These are phyloP conservation scores for Acmispon strigosus DNA, from an alignment of 306 rosid genomes.

Conservation along the genomic window DNA sequence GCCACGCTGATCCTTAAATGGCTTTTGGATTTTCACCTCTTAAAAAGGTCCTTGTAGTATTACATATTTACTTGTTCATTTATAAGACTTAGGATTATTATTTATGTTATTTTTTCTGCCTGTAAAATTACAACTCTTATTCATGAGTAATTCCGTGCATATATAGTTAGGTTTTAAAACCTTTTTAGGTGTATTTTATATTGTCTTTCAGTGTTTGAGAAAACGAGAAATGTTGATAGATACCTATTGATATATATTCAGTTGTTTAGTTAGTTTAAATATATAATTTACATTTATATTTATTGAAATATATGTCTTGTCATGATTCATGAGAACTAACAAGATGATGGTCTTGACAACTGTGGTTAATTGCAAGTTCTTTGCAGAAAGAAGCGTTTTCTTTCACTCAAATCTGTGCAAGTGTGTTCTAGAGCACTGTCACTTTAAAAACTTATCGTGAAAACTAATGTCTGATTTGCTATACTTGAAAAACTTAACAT, in stretches of 20 bases:
- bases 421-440: no score
- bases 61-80: constrained; percentile 27
- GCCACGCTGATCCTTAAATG: constrained; percentile 71
- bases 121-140: constrained; percentile 35
- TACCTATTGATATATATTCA: background rate
- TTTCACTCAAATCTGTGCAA: background rate
- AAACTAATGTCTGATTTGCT: no score
- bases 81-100: constrained; percentile 34
- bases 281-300: background rate
- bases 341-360: background rate
- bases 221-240: background rate
- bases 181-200: background rate
- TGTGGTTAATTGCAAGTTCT: background rate
- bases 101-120: constrained; percentile 18
- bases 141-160: constrained; percentile 11
- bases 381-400: background rate
- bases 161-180: background rate
- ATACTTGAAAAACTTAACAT: no score
- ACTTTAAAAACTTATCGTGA: no score
- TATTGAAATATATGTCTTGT: background rate
- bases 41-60: constrained; percentile 31
- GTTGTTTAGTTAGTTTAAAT: background rate
- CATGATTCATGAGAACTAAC: no score
- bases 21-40: constrained; percentile 9
- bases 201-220: background rate